Conservation (phyloP, 768 basidiomycete species). For the Pseudohyphozyma bogoriensis region DNA sequence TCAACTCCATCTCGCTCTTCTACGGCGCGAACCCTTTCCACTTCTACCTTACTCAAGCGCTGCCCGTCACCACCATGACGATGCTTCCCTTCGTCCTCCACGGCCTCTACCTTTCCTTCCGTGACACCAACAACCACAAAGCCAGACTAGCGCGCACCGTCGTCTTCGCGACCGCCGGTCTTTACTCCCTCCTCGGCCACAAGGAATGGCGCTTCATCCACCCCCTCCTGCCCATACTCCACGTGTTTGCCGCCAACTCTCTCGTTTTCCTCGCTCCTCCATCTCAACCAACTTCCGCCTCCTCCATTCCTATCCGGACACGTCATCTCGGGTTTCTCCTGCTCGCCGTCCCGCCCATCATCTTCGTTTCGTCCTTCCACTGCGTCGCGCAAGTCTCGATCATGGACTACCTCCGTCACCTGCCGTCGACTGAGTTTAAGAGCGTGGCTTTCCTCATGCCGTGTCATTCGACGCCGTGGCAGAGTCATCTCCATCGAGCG, state of each 20-base stretch:
- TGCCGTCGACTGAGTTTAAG: conserved; percentile 45
- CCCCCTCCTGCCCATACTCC: conserved; percentile 72
- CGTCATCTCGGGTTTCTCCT: background rate
- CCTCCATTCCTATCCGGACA: background rate
- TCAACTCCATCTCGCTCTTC: conserved; percentile 70
- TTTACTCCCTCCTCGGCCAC: conserved; percentile 63
- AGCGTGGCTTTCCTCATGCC: conserved; percentile 81
- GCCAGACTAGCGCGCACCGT: background rate
- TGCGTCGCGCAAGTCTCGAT: conserved; percentile 68
- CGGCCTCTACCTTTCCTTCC: conserved; percentile 39
- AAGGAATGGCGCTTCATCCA: conserved; percentile 98
- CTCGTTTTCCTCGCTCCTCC: conserved; percentile 44
- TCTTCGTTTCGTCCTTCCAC: conserved; percentile 47
- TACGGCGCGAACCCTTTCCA: conserved; percentile 81
- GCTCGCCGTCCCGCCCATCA: conserved; percentile 6
- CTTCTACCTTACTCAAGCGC: conserved; percentile 74
- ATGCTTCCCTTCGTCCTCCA: conserved; percentile 61
- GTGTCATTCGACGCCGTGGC: conserved; percentile 91
- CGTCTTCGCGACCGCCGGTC: background rate
- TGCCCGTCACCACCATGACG: conserved; percentile 71
- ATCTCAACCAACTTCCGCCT: background rate
- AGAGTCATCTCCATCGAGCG: conserved; percentile 68
- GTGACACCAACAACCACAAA: background rate
- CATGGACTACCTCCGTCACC: conserved; percentile 53
- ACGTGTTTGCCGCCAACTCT: conserved; percentile 65